Conservation (phyloP, 129 eudicot species). For the Smallanthus sonchifolius region DNA sequence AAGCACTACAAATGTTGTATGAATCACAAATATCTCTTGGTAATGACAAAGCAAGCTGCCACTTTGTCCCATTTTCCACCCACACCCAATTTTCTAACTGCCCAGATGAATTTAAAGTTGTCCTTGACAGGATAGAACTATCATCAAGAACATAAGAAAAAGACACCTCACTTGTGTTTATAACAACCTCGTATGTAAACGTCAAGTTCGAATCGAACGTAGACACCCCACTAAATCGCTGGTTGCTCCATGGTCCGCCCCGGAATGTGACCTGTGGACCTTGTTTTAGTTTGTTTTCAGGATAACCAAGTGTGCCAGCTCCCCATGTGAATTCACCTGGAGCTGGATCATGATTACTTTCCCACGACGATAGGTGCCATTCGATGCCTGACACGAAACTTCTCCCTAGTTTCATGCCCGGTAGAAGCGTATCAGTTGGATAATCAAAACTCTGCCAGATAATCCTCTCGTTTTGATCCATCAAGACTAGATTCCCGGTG, state of each 20-base stretch:
- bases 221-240: slow-evolving; percentile 28
- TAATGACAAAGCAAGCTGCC: slow-evolving; percentile 25
- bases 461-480: neutral
- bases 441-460: slow-evolving; percentile 61
- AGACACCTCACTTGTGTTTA: slow-evolving; percentile 17
- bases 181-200: neutral
- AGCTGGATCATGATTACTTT: slow-evolving; percentile 35
- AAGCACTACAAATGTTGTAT: slow-evolving; percentile 42
- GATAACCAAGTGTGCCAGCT: slow-evolving; percentile 22
- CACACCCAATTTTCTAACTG: slow-evolving; percentile 17
- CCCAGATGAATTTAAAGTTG: slow-evolving; percentile 24
- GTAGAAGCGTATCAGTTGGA: slow-evolving; percentile 36
- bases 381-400: slow-evolving; percentile 11
- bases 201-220: slow-evolving; percentile 4
- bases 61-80: slow-evolving; percentile 24
- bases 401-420: slow-evolving; percentile 40
- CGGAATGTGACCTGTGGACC: slow-evolving; percentile 12
- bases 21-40: slow-evolving; percentile 46
- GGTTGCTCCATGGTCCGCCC: slow-evolving; percentile 37
- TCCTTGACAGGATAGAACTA: slow-evolving; percentile 13
- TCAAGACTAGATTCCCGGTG: slow-evolving; percentile 40
- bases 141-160: slow-evolving; percentile 18
- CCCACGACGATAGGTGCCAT: slow-evolving; percentile 37
- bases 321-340: slow-evolving; percentile 32
- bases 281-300: slow-evolving; percentile 27